Evolutionary conservation across 306 rosid genomes (phyloP).

Genomic region (Rosa chinensis): DNA sequence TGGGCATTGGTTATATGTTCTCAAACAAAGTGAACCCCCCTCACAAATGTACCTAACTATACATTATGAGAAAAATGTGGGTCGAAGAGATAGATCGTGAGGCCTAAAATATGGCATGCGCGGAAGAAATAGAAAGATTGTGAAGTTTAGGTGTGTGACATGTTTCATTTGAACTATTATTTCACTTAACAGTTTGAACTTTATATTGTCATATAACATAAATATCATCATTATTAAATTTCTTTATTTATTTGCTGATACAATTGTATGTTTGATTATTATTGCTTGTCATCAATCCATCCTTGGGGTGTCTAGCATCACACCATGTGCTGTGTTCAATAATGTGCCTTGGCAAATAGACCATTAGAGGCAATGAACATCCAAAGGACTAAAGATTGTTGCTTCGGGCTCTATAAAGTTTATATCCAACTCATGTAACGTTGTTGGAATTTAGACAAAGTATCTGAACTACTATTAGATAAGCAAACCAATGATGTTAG

Average conservation of each 20-base stretch:
- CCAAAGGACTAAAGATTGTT: not conserved
- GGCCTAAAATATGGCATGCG: not conserved
- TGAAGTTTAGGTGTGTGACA: too few species aligned
- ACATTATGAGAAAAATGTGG: not conserved
- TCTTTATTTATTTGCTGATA: too few species aligned
- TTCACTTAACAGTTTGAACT: not conserved
- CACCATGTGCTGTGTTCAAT: conserved; percentile 1
- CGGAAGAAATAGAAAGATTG: too few species aligned
- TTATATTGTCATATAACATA: too few species aligned
- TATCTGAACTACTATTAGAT: not conserved
- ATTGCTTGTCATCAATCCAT: not conserved
- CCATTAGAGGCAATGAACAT: not conserved
- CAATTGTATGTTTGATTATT: too few species aligned
- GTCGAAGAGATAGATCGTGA: not conserved
- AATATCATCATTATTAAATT: too few species aligned
- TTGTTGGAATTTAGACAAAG: not conserved
- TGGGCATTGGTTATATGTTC: not conserved
- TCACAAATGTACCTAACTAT: not conserved
- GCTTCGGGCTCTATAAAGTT: not conserved
- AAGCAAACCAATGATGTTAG: not conserved
- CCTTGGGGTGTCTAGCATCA: not conserved
- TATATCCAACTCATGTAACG: not conserved
- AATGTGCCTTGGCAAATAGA: conserved; percentile 6
- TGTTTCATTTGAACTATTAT: not conserved
- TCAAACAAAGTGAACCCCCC: not conserved